Conservation (phyloP, 177 flowering plant genomes). For the Vitis hybrid region DNA sequence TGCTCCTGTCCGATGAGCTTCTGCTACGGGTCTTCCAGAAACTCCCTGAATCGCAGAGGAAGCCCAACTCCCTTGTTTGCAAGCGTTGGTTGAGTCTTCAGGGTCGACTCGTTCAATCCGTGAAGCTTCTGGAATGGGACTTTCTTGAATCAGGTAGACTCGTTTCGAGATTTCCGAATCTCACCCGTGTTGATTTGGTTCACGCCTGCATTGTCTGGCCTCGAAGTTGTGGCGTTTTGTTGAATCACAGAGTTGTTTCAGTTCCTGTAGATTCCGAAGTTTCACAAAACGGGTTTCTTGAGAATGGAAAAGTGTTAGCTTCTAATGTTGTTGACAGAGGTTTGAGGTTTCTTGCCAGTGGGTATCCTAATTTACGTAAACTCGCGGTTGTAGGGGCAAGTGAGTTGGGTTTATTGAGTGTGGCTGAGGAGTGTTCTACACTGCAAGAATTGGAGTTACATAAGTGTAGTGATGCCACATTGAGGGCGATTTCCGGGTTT, state of each 20-base stretch:
- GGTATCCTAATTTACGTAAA: slow-evolving; percentile 69
- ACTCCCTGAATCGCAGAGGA: slow-evolving; percentile 26
- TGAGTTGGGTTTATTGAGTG: slow-evolving; percentile 50
- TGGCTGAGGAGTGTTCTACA: slow-evolving; percentile 66
- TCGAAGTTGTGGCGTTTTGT: slow-evolving; percentile 26
- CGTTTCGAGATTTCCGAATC: slow-evolving; percentile 58
- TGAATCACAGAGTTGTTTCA: slow-evolving; percentile 25
- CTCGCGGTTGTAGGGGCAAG: slow-evolving; percentile 56
- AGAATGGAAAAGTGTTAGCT: slow-evolving; percentile 40
- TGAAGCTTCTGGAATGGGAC: slow-evolving; percentile 42
- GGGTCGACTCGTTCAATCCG: slow-evolving; percentile 32
- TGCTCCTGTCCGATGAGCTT: slow-evolving; percentile 36
- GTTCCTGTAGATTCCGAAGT: slow-evolving; percentile 22
- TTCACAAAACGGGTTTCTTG: slow-evolving; percentile 3
- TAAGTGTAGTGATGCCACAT: slow-evolving; percentile 52
- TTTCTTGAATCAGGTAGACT: slow-evolving; percentile 60
- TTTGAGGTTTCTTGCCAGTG: slow-evolving; percentile 47
- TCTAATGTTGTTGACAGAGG: slow-evolving; percentile 55
- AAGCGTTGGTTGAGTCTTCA: slow-evolving; percentile 39
- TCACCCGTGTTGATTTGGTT: slow-evolving; percentile 43
- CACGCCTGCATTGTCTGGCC: slow-evolving; percentile 23
- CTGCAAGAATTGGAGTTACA: slow-evolving; percentile 88
- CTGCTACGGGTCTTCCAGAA: slow-evolving; percentile 32
- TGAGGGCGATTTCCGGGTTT: slow-evolving; percentile 62
- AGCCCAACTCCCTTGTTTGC: slow-evolving; percentile 42